Conservation (phyloP, 2,329 filamentous ascomycete species). For the Colletotrichum eleusines region DNA sequence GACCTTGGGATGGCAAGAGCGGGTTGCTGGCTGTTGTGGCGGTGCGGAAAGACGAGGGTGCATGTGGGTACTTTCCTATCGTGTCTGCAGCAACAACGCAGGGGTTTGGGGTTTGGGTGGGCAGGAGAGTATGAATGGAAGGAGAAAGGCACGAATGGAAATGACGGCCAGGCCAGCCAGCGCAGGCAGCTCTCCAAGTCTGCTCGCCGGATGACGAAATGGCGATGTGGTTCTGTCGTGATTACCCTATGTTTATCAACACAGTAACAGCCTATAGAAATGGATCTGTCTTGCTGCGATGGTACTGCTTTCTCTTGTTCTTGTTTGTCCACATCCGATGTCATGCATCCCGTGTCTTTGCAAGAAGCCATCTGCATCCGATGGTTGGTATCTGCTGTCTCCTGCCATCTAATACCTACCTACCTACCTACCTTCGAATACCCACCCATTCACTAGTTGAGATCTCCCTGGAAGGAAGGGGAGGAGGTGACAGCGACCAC, state of each 20-base stretch:
- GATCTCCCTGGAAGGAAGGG: neutral
- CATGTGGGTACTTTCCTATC: conserved; percentile 39
- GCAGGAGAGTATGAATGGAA: conserved; percentile 1
- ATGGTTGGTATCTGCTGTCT: neutral
- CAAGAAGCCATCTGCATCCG: neutral
- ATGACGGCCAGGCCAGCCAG: conserved; percentile 16
- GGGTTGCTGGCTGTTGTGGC: conserved; percentile 32
- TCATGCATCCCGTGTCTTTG: neutral
- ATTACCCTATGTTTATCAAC: conserved; percentile 25
- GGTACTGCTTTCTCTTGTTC: neutral
- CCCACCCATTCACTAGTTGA: neutral
- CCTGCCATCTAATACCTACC: neutral
- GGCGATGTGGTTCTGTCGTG: conserved; percentile 14
- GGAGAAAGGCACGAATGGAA: conserved; percentile 29
- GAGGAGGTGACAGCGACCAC: neutral
- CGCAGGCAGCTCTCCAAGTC: neutral
- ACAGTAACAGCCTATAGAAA: conserved; percentile 1
- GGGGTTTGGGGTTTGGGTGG: conserved; percentile 22
- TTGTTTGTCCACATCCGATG: neutral
- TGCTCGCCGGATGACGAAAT: conserved; percentile 36
- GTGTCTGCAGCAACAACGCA: conserved; percentile 35
- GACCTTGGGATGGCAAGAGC: conserved; percentile 32
- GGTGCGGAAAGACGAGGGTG: conserved; percentile 32
- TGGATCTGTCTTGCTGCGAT: neutral
- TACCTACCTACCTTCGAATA: no score